Percentiles rank a stretch among this genome's conserved stretches.
Conservation (phyloP, 2,329 filamentous ascomycete genomes). For the Penicillium sp. region DNA sequence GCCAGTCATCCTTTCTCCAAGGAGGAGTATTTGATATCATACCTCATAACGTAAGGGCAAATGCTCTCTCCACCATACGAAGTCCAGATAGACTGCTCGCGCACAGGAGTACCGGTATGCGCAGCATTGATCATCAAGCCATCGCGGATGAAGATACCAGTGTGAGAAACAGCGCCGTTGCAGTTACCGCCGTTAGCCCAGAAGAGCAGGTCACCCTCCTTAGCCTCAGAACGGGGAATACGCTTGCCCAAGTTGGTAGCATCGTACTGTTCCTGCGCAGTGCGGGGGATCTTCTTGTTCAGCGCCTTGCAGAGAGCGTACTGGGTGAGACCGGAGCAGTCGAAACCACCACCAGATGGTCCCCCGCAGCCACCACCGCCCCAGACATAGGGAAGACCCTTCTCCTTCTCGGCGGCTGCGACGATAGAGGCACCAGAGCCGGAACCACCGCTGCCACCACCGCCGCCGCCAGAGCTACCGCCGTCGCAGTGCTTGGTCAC, state of each 20-base stretch:
- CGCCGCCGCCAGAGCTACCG: not conserved
- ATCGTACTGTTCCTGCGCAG: conserved; percentile 29
- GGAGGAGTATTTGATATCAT: not conserved
- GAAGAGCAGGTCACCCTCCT: conserved; percentile 30
- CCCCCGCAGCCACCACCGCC: conserved; percentile 29
- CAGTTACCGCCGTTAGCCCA: conserved; percentile 27
- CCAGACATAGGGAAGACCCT: conserved; percentile 31
- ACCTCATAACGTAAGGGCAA: conserved; percentile 30
- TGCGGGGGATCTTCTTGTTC: conserved; percentile 26
- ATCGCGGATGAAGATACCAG: conserved; percentile 27
- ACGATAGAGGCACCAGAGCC: conserved; percentile 23
- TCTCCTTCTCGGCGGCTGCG: conserved; percentile 23
- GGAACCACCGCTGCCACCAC: conserved; percentile 1
- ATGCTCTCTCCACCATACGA: conserved; percentile 28
- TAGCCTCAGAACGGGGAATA: conserved; percentile 20
- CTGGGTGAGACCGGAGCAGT: conserved; percentile 32
- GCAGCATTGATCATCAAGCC: conserved; percentile 31
- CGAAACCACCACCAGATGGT: conserved; percentile 27
- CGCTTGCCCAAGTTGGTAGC: conserved; percentile 22
- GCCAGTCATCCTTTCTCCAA: not conserved
- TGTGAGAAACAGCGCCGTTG: conserved; percentile 23
- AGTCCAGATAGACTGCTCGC: conserved; percentile 31
- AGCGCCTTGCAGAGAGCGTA: conserved; percentile 27
- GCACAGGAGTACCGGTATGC: conserved; percentile 27
- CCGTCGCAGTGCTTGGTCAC: conserved; percentile 18